phyloP scores from a whole-genome alignment of 768 basidiomycete species.

The Lyophyllum semitale region DNA sequence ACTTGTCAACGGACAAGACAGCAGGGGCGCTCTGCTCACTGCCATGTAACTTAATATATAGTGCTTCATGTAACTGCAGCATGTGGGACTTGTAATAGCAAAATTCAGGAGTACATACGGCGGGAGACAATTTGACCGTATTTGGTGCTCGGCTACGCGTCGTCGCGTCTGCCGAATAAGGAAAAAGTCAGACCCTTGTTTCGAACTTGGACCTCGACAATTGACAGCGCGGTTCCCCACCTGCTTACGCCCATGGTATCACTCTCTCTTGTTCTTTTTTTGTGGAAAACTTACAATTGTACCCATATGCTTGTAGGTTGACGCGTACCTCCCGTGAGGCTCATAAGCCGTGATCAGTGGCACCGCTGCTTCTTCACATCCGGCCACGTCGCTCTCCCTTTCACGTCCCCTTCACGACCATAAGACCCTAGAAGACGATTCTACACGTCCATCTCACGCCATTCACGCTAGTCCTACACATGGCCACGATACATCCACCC shows the following conservation, averaged over 20 bases:
- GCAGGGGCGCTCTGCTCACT: background rate
- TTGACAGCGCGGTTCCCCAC: background rate
- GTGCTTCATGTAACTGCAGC: constrained; percentile 1
- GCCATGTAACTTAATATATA: constrained; percentile 9
- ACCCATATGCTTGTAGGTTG: constrained; percentile 4
- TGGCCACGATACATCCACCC: background rate
- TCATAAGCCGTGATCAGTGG: constrained; percentile 1
- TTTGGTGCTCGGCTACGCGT: constrained; percentile 16
- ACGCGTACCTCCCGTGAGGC: constrained; percentile 1
- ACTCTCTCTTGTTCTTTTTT: constrained; percentile 5
- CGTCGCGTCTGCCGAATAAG: constrained; percentile 18
- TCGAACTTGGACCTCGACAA: constrained; percentile 9
- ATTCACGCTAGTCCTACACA: background rate
- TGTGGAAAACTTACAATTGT: background rate
- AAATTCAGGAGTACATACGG: too few species aligned
- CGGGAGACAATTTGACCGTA: constrained; percentile 16
- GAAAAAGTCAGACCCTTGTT: constrained; percentile 12
- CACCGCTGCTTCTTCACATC: background rate
- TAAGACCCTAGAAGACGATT: background rate
- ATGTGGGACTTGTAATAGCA: background rate
- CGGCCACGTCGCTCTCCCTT: background rate
- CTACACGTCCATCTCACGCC: background rate
- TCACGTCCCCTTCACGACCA: background rate
- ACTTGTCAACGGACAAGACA: background rate
- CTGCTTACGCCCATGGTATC: constrained; percentile 8